Evolutionary conservation across 768 basidiomycete genomes (phyloP).

Genomic region (Podaxis rugospora): DNA sequence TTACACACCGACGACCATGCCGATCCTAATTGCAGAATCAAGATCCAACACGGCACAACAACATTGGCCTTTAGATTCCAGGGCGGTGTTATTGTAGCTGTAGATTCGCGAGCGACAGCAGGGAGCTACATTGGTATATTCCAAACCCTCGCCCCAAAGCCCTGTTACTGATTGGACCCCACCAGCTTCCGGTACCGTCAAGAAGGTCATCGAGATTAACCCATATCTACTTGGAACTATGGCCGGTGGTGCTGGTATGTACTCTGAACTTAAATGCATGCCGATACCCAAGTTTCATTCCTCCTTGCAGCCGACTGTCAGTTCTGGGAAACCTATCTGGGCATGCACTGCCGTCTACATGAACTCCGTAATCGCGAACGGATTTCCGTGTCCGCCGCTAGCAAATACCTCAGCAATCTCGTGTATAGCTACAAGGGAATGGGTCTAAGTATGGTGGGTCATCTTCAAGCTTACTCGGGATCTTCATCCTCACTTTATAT

Average conservation of each 20-base stretch:
- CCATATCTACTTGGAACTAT: conserved; percentile 98
- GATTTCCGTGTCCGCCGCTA: conserved; percentile 98
- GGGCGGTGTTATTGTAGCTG: conserved; percentile 98
- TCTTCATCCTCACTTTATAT: background rate
- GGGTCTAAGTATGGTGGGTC: conserved; percentile 95
- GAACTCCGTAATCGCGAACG: conserved; percentile 95
- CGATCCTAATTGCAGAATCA: conserved; percentile 92
- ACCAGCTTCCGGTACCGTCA: conserved; percentile 92
- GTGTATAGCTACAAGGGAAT: conserved; percentile 99
- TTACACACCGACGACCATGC: conserved; percentile 95
- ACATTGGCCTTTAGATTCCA: conserved; percentile 95
- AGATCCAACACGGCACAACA: conserved; percentile 98
- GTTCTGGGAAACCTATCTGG: conserved; percentile 99
- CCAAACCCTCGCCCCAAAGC: background rate
- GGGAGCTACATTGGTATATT: conserved; percentile 91
- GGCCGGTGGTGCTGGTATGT: conserved; percentile 95
- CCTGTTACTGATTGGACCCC: background rate
- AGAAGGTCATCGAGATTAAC: conserved; percentile 99
- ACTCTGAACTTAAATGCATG: background rate
- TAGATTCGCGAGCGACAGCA: conserved; percentile 97
- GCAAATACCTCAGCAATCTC: conserved; percentile 95
- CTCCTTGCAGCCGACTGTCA: conserved; percentile 77
- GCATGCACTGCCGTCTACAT: conserved; percentile 94
- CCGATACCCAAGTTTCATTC: background rate
- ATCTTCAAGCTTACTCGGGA: background rate